Evolutionary conservation across 2,329 filamentous ascomycete genomes (phyloP).

Genomic region (Trichoderma afroharzianum): DNA sequence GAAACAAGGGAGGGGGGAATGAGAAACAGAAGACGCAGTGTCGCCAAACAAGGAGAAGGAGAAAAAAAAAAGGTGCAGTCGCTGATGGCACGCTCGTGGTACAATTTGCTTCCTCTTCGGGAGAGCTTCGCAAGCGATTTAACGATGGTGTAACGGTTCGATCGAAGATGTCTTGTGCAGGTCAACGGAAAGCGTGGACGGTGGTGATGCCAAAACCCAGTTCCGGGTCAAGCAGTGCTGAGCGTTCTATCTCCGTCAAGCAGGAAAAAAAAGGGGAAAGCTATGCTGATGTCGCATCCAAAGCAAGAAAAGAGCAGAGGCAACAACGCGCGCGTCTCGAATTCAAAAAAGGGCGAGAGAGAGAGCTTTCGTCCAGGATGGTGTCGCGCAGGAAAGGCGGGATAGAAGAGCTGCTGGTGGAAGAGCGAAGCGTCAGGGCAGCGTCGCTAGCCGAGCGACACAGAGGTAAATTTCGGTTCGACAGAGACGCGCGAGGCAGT

Average conservation of each 20-base stretch:
- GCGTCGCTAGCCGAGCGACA: constrained; percentile 5
- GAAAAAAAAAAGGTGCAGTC: background rate
- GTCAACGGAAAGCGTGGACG: background rate
- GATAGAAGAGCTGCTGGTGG: background rate
- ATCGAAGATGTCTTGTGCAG: constrained; percentile 3
- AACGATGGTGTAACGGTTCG: constrained; percentile 11
- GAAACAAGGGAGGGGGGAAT: background rate
- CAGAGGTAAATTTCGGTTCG: constrained; percentile 11
- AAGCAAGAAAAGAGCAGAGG: background rate
- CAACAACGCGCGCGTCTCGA: background rate
- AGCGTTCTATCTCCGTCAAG: background rate
- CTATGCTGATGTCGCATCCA: background rate
- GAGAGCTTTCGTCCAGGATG: background rate
- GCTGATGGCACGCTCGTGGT: background rate
- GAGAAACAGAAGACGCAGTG: background rate
- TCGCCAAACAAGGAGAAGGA: background rate
- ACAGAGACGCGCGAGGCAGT: background rate
- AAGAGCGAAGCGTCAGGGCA: constrained; percentile 1
- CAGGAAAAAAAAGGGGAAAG: background rate
- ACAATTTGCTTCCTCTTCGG: constrained; percentile 13
- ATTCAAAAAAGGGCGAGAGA: background rate
- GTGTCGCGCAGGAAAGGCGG: constrained; percentile 1
- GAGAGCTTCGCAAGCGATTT: constrained; percentile 2
- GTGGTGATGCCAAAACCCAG: background rate
- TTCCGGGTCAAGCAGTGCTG: background rate